These are phyloP conservation scores for Simmondsia chinensis DNA, from an alignment of 148 eudicot species.

Conservation along the genomic window DNA sequence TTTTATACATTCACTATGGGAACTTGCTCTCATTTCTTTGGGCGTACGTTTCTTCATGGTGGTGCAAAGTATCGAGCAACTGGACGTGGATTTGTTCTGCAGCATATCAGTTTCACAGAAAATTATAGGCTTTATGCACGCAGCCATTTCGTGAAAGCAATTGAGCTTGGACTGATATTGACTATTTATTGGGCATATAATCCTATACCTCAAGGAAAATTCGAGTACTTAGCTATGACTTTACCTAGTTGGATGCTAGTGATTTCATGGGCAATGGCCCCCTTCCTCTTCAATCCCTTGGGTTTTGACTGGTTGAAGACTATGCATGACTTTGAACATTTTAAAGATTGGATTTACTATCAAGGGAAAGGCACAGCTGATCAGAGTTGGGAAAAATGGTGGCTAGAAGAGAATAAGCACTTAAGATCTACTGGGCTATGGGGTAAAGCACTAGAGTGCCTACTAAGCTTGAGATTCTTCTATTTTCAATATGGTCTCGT, in stretches of 20 bases:
- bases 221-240: constrained; percentile 71
- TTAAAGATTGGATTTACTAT: constrained; percentile 89
- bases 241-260: constrained; percentile 90
- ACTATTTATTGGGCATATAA: constrained; percentile 70
- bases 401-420: constrained; percentile 93
- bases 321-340: constrained; percentile 79
- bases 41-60: constrained; percentile 86
- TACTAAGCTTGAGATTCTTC: constrained; percentile 77
- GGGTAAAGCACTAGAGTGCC: constrained; percentile 69
- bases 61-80: constrained; percentile 95
- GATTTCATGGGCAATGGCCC: constrained; percentile 76
- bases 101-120: constrained; percentile 79
- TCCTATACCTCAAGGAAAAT: constrained; percentile 63
- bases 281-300: constrained; percentile 80
- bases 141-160: constrained; percentile 87
- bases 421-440: constrained; percentile 77
- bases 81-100: constrained; percentile 93
- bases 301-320: constrained; percentile 99
- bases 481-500: constrained; percentile 92
- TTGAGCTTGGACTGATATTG: constrained; percentile 75
- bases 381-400: constrained; percentile 94
- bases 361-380: constrained; percentile 76
- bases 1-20: constrained; percentile 91
- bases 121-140: constrained; percentile 81
- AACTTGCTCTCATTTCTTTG: constrained; percentile 83